Evolutionary conservation across 2,329 filamentous ascomycete genomes (phyloP).

Genomic region (Periconia digitata): DNA sequence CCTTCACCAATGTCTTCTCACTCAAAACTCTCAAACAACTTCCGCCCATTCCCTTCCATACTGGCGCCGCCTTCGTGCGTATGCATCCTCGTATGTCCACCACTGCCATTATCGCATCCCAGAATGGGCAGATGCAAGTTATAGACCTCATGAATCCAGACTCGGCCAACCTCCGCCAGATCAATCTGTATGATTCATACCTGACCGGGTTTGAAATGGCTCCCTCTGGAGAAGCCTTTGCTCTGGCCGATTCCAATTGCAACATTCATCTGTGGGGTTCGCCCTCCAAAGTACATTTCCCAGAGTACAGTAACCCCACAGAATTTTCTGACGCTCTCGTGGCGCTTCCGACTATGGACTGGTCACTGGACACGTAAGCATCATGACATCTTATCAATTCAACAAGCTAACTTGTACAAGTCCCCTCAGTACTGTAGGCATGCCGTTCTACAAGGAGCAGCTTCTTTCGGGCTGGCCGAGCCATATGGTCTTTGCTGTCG

Average conservation of each 20-base stretch:
- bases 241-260: conserved; percentile 76
- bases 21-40: conserved; percentile 86
- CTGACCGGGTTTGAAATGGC: conserved; percentile 83
- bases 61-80: conserved; percentile 88
- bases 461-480: conserved; percentile 89
- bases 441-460: conserved; percentile 89
- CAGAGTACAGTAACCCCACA: conserved; percentile 72
- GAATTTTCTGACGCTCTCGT: conserved; percentile 71
- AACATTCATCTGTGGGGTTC: conserved; percentile 87
- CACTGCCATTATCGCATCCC: conserved; percentile 90
- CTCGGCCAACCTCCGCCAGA: conserved; percentile 80
- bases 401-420: conserved; percentile 45
- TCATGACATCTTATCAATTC: background rate
- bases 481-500: conserved; percentile 80
- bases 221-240: conserved; percentile 82
- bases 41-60: conserved; percentile 87
- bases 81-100: conserved; percentile 97
- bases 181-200: conserved; percentile 70
- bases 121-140: conserved; percentile 90
- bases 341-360: conserved; percentile 64
- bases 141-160: conserved; percentile 95
- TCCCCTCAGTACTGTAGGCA: conserved; percentile 80
- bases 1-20: conserved; percentile 93
- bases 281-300: conserved; percentile 81
- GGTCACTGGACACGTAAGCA: conserved; percentile 68